These are phyloP conservation scores for Trichoderma asperellum DNA, from an alignment of 2,329 filamentous ascomycete genomes.

Conservation along the genomic window DNA sequence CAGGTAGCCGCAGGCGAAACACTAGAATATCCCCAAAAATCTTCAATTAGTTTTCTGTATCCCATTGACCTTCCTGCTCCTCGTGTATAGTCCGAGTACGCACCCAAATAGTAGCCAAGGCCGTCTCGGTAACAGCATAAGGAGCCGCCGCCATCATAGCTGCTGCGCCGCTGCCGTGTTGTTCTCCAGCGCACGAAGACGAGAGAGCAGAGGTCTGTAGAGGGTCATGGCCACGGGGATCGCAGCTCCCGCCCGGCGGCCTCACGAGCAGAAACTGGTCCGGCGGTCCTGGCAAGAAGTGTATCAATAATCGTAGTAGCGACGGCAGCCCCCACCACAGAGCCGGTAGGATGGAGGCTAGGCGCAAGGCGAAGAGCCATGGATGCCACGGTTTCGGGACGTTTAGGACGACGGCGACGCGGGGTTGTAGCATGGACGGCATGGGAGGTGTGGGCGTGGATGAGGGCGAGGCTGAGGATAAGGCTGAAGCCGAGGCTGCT, in stretches of 20 bases:
- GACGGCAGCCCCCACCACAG: conserved; percentile 73
- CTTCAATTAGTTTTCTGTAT: not conserved
- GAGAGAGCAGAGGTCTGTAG: conserved; percentile 1
- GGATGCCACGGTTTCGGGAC: conserved; percentile 74
- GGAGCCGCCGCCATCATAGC: conserved; percentile 32
- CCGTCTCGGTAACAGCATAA: conserved; percentile 65
- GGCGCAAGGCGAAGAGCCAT: conserved; percentile 72
- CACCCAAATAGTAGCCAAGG: conserved; percentile 76
- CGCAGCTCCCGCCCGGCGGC: conserved; percentile 28
- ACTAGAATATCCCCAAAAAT: conserved; percentile 50
- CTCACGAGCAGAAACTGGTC: conserved; percentile 39
- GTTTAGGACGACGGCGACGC: conserved; percentile 76
- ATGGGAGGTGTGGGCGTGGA: conserved; percentile 23
- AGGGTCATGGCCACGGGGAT: not conserved
- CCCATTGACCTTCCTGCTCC: not conserved
- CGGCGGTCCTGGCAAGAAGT: conserved; percentile 54
- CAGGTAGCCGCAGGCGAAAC: conserved; percentile 75
- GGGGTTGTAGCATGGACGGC: conserved; percentile 67
- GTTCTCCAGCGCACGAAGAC: conserved; percentile 5
- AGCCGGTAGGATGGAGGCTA: conserved; percentile 70
- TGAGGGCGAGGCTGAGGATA: not conserved
- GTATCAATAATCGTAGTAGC: conserved; percentile 68
- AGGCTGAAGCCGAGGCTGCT: not conserved
- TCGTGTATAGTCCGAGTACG: conserved; percentile 37
- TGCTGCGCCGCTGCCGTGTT: not conserved